phyloP scores from a whole-genome alignment of 257 asterid genomes.

The Solanum appendiculatum region DNA sequence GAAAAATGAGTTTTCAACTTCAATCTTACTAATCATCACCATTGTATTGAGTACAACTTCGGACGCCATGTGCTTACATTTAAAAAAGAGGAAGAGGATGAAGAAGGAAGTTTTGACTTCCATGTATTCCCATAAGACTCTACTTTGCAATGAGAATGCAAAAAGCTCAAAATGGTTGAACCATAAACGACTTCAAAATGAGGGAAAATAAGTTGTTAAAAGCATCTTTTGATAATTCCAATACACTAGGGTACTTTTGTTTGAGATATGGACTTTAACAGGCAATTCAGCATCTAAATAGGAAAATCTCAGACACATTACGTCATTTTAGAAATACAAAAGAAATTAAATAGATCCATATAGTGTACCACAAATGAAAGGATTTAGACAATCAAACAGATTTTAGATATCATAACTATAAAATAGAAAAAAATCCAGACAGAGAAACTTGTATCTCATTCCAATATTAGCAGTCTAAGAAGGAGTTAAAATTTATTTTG shows the following conservation, averaged over 20 bases:
- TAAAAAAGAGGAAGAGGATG: neutral
- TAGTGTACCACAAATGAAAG: neutral
- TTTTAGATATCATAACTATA: neutral
- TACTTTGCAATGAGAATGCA: neutral
- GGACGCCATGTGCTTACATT: neutral
- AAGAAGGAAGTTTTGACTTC: neutral
- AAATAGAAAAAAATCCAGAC: neutral
- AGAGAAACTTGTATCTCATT: neutral
- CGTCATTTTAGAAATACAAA: neutral
- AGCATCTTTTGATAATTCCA: neutral
- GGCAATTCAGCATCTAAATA: neutral
- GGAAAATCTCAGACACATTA: neutral
- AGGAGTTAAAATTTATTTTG: neutral
- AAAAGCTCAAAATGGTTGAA: neutral
- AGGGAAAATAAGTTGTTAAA: neutral
- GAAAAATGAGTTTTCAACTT: neutral
- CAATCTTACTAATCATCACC: neutral
- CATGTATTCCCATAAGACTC: neutral
- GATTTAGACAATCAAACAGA: neutral
- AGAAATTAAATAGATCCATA: neutral
- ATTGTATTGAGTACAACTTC: neutral
- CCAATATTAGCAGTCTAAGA: neutral
- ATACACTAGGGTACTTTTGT: neutral
- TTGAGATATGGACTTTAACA: neutral
- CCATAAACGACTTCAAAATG: neutral